phyloP scores from a whole-genome alignment of 139 green algal species.

The Volvox reticuliferus region DNA sequence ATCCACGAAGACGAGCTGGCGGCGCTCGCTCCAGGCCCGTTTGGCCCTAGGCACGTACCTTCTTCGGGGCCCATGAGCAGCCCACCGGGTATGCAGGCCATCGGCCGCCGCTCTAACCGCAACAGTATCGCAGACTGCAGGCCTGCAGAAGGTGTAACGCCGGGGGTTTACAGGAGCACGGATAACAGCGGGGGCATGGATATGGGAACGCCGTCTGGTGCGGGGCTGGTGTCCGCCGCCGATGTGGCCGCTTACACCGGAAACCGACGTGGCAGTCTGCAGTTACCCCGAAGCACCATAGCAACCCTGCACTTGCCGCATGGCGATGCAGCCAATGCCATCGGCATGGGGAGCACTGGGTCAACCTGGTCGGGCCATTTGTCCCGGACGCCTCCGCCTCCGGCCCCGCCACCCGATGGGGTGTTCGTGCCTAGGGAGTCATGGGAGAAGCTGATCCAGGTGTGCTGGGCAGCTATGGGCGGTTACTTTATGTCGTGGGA shows the following conservation, averaged over 20 bases:
- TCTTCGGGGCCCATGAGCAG: too few relatives aligned
- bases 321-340: background rate
- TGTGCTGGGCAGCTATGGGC: background rate
- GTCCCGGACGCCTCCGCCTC: background rate
- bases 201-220: too few relatives aligned
- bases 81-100: too few relatives aligned
- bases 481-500: too few relatives aligned
- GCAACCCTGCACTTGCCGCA: background rate
- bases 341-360: background rate
- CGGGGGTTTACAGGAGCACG: background rate
- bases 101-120: background rate
- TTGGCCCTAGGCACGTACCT: too few relatives aligned
- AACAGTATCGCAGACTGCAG: background rate
- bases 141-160: background rate
- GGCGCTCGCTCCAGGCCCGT: background rate
- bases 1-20: slow-evolving; percentile 5
- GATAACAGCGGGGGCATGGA: too few relatives aligned
- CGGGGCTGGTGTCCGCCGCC: too few relatives aligned
- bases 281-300: background rate
- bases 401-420: slow-evolving; percentile 2
- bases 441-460: slow-evolving; percentile 32
- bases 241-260: too few relatives aligned
- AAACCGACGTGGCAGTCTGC: too few relatives aligned
- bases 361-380: background rate
- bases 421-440: slow-evolving; percentile 26